Base-by-base conservation (phyloP, 2,329 filamentous ascomycete genomes). In the Emergomyces orientalis region DNA sequence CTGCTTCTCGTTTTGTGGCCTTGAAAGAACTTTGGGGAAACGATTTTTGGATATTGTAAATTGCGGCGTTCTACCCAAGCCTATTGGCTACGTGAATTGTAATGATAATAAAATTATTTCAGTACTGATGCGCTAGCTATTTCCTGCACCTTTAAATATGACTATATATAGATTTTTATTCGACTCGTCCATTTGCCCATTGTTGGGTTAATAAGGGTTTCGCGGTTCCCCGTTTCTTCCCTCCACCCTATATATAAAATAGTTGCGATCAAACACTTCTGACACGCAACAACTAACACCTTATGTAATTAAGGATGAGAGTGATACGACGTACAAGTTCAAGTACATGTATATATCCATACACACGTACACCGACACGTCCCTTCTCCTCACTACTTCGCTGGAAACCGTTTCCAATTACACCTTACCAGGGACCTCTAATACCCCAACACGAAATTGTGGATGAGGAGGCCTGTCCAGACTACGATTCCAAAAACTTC, bases 401-500 rank as follows among this genome's bases (percentile, higher is more conserved):
- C 22, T 11, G 55, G 37, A 57, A n/a, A 27, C 32, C 55, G 1
- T 41, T 37, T 34, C 55, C 3, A 52, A 25, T 57, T 22, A 27
- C 55, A 43, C 17, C 47, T 37, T 63, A 17, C 17, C 41, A 17
- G 19, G 49, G 27, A n/a, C 41, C 51, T 62, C 37, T 59, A 17
- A 62, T 61, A 52, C 63, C 59, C 34, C 55, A 64, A 41, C n/a
- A 59, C 11, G 63, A 64, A 59, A 37, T 52, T 8, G 59, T 63
- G 27, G 64, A 65, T 30, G 64, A 65, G 34, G 62, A 65, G 55
- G 30, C 27, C n/a, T 65, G 63, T 25, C 59, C 59, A 51, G 45
- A 4, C 19, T 65, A 65, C 37, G 52, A 62, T 43, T 25, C 49
- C 37, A 58, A 47, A 43, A 6, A 7, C 22, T 65, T 62, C 51